phyloP scores from a whole-genome alignment of 345 rosid species.

The Garcia nutans region DNA sequence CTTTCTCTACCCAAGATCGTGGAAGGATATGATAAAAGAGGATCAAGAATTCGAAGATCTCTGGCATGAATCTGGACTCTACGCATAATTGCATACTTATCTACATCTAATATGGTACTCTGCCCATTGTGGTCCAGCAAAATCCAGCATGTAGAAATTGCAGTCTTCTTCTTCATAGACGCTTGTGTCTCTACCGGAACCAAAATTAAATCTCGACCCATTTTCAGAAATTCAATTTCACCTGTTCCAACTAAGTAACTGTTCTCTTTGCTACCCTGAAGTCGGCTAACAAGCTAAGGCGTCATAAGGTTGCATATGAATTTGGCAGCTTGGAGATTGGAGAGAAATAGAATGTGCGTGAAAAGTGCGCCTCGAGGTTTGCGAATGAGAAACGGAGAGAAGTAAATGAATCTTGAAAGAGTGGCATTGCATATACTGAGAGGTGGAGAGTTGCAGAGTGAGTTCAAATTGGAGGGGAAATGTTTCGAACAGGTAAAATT shows the following conservation, averaged over 20 bases:
- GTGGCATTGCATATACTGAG: conserved; percentile 16
- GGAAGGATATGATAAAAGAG: conserved; percentile 50
- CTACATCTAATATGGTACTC: conserved; percentile 41
- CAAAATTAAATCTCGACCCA: conserved; percentile 16
- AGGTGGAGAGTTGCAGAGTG: conserved; percentile 5
- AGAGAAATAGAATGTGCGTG: background rate
- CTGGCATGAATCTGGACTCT: conserved; percentile 57
- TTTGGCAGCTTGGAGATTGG: background rate
- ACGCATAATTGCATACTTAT: conserved; percentile 53
- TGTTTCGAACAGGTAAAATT: conserved; percentile 15
- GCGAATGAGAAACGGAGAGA: too few relatives aligned
- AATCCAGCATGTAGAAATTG: conserved; percentile 45
- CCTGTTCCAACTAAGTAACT: background rate
- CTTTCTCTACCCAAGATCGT: conserved; percentile 48
- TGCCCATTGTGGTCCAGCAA: conserved; percentile 38
- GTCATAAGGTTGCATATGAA: background rate
- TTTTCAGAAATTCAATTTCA: background rate
- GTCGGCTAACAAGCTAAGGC: background rate
- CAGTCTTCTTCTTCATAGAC: conserved; percentile 40
- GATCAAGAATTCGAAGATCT: conserved; percentile 61
- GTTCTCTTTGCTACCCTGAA: background rate
- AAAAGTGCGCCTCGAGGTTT: too few relatives aligned
- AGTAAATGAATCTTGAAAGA: background rate
- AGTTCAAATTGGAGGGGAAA: conserved; percentile 28
- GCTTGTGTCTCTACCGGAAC: conserved; percentile 28